Evolutionary conservation across 768 basidiomycete species (phyloP), one percentile per base, ranked within the genome.

Genomic region (Wakefieldia striispora): DNA sequence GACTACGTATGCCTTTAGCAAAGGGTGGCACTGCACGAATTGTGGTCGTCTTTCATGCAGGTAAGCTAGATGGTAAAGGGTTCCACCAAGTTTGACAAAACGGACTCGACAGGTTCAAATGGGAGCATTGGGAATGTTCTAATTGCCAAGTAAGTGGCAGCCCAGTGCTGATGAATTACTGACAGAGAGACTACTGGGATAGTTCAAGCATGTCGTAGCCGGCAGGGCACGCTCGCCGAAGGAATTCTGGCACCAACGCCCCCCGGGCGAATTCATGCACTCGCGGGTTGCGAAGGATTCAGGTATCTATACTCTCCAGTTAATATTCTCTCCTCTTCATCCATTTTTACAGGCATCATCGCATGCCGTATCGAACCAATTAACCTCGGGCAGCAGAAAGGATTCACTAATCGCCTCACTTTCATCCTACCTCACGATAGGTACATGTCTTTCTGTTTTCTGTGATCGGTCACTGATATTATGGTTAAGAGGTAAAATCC

Each of bases 11-110:
- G 70, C 73, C 5, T 84, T 78, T 55, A 81, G 75, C 14, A 78
- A 79, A 57, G 89, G 89, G 1, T 82, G 81, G 72, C 84, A 88
- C 60, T 92, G 90, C 61, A 53, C 47, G 16, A 50, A 63, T 8
- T 92, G 90, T 58, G 89, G 90, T 24, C 77, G 87, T 21, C 66
- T 91, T 35, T 87, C 88, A 9, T 82, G 81, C 70, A 78, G 88
- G 88, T 89, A 51, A 75, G 58, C 39, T 43, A 26, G 16, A 27
- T 23, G 21, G 19, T 20, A 19, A 35, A 49, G 27, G n/a, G 17
- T 33, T 14, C 34, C 3, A 19, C 40, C 39, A 33, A 11, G 24
- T 23, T 33, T 54, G 49, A 57, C 31, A 35, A 31, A 37, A 40
- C 17, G 41, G 39, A 33, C 4, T 16, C 14, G 14, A 36, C 24